Evolutionary conservation across 305 asterid genomes (phyloP).

Genomic region (Caryopteris hybrid): DNA sequence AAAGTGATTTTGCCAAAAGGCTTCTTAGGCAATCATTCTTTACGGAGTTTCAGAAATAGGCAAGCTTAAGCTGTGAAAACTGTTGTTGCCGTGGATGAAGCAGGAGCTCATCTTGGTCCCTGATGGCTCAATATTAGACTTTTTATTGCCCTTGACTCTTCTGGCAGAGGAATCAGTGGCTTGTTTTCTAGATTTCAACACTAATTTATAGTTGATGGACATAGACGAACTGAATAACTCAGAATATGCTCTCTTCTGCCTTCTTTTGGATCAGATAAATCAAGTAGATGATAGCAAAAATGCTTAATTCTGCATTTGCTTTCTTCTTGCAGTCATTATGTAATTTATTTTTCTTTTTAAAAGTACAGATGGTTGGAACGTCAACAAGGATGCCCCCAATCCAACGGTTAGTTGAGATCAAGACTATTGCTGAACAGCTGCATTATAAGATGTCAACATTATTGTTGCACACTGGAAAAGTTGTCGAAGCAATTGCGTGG

Average conservation of each 20-base stretch:
- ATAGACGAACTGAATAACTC: background rate
- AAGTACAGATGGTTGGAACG: constrained; percentile 69
- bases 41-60: background rate
- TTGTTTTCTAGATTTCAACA: background rate
- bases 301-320: constrained; percentile 13
- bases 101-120: background rate
- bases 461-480: constrained; percentile 86
- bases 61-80: background rate
- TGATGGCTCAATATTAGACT: background rate
- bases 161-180: background rate
- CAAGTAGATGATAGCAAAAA: background rate
- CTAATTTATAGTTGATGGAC: background rate
- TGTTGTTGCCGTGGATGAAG: background rate
- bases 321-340: constrained; percentile 7
- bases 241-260: constrained; percentile 10
- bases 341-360: background rate
- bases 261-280: constrained; percentile 2
- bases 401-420: constrained; percentile 83
- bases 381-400: constrained; percentile 91
- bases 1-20: background rate
- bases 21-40: too few relatives aligned
- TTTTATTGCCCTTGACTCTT: background rate
- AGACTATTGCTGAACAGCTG: constrained; percentile 79
- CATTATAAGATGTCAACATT: constrained; percentile 81
- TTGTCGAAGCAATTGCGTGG: constrained; percentile 78